phyloP scores from a whole-genome alignment of 163 green algal species.

The Scenedesmus sp. region DNA sequence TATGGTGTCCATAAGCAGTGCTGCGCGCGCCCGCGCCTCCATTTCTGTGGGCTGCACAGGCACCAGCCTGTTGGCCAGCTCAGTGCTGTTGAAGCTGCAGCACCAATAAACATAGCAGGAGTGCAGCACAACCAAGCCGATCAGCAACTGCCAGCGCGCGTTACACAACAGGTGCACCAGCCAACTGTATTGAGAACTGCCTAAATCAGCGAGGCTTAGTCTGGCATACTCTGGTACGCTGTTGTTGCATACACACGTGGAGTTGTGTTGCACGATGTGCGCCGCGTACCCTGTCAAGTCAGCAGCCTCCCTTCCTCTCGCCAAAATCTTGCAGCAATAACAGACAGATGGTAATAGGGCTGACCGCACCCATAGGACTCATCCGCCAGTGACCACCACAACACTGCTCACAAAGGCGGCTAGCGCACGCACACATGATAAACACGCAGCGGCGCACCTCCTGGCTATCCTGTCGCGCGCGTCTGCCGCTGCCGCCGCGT shows the following conservation, averaged over 20 bases:
- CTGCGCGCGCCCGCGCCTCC: conserved; percentile 60
- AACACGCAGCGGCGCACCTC: background rate
- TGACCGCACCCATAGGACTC: too few relatives aligned
- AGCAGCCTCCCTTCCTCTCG: too few relatives aligned
- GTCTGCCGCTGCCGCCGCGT: conserved; percentile 67
- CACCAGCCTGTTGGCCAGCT: conserved; percentile 72
- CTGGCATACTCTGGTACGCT: too few relatives aligned
- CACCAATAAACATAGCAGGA: too few relatives aligned
- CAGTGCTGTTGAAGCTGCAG: conserved; percentile 59
- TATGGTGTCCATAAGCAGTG: conserved; percentile 63
- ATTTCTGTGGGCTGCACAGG: conserved; percentile 73
- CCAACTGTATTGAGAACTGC: background rate
- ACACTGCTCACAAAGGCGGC: background rate
- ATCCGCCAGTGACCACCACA: background rate
- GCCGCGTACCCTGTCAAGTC: too few relatives aligned
- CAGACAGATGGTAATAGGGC: too few relatives aligned
- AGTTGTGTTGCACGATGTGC: too few relatives aligned
- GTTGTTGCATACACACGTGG: too few relatives aligned
- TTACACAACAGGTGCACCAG: background rate
- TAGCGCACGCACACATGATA: background rate
- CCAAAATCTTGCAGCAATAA: too few relatives aligned
- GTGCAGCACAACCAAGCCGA: background rate
- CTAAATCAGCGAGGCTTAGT: too few relatives aligned
- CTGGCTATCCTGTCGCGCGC: conserved; percentile 48
- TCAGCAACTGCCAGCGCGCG: background rate